A percentile compares a stretch with the other conserved stretches of the same genome.
Evolutionary conservation across 176 grass and related monocot genomes (phyloP).

Genomic region (Avena insularis): DNA sequence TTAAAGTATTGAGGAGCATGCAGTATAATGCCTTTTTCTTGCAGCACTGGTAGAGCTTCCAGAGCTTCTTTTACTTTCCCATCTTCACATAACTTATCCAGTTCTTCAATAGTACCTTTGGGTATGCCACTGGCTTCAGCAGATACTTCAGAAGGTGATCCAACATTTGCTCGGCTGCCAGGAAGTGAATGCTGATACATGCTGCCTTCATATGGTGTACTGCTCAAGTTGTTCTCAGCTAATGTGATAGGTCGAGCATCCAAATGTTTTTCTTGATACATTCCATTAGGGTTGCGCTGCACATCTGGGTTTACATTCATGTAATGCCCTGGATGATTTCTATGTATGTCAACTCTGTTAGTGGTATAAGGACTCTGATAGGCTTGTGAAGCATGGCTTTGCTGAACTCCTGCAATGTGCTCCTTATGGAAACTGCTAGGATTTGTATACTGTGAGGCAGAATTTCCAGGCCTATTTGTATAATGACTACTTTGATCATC

Average conservation of each 20-base stretch:
- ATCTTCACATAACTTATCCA: constrained; percentile 77
- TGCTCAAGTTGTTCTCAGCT: constrained; percentile 37
- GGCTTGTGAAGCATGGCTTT: constrained; percentile 37
- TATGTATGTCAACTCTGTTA: constrained; percentile 32
- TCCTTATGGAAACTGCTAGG: constrained; percentile 41
- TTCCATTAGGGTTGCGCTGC: constrained; percentile 35
- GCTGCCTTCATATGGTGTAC: constrained; percentile 33
- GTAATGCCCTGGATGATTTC: constrained; percentile 41
- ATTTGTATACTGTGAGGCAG: constrained; percentile 43
- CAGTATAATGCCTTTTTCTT: constrained; percentile 48
- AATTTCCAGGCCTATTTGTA: constrained; percentile 31
- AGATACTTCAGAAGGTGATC: constrained; percentile 45
- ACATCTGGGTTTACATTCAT: constrained; percentile 44
- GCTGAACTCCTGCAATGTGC: constrained; percentile 45
- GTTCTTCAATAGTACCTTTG: constrained; percentile 78
- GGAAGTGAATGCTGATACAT: constrained; percentile 24
- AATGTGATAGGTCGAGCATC: constrained; percentile 27
- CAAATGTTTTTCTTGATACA: constrained; percentile 45
- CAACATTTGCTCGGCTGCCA: constrained; percentile 23
- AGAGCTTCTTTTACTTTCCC: constrained; percentile 85
- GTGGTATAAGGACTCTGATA: constrained; percentile 43
- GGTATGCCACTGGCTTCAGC: constrained; percentile 34
- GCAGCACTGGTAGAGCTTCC: constrained; percentile 61
- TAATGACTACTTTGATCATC: constrained; percentile 10
- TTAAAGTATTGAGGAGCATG: constrained; percentile 53